phyloP scores from a whole-genome alignment of 495 filamentous ascomycete species.

The Podospora tetraspora region DNA sequence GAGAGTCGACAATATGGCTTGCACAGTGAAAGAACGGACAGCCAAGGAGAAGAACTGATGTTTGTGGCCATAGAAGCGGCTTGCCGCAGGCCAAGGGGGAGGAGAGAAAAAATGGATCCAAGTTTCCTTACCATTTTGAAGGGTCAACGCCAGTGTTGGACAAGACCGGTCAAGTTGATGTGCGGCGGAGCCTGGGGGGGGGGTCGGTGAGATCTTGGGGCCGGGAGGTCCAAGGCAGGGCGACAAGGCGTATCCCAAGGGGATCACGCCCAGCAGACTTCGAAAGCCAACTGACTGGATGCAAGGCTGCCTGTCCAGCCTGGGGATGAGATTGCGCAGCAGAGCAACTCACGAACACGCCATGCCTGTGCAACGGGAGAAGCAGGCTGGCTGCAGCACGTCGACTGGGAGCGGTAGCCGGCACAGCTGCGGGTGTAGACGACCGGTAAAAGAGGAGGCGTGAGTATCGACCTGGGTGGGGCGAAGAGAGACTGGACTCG shows the following conservation, averaged over 20 bases:
- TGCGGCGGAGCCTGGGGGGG: not conserved
- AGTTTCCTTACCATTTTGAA: conserved; percentile 43
- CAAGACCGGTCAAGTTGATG: conserved; percentile 21
- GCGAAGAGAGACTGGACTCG: conserved; percentile 13
- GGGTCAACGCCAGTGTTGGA: conserved; percentile 31
- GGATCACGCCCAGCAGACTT: not conserved
- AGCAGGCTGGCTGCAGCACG: conserved; percentile 23
- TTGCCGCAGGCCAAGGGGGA: conserved; percentile 24
- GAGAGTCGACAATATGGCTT: conserved; percentile 12
- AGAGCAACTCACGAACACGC: conserved; percentile 30
- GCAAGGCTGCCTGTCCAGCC: not conserved
- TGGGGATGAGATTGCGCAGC: not conserved
- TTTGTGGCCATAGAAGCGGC: conserved; percentile 28
- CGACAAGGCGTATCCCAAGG: conserved; percentile 11
- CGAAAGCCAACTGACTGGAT: not conserved
- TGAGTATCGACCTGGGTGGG: conserved; percentile 22
- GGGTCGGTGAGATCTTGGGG: not conserved
- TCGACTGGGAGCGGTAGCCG: conserved; percentile 34
- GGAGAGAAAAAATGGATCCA: conserved; percentile 13
- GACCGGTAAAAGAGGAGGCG: conserved; percentile 11
- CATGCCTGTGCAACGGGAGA: conserved; percentile 20
- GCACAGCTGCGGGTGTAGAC: conserved; percentile 25
- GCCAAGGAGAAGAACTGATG: conserved; percentile 20
- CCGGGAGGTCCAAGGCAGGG: conserved; percentile 19
- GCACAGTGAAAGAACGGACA: conserved; percentile 13